These are phyloP conservation scores for Tricholoma saponaceum DNA, from an alignment of 768 basidiomycete genomes.

Conservation along the genomic window DNA sequence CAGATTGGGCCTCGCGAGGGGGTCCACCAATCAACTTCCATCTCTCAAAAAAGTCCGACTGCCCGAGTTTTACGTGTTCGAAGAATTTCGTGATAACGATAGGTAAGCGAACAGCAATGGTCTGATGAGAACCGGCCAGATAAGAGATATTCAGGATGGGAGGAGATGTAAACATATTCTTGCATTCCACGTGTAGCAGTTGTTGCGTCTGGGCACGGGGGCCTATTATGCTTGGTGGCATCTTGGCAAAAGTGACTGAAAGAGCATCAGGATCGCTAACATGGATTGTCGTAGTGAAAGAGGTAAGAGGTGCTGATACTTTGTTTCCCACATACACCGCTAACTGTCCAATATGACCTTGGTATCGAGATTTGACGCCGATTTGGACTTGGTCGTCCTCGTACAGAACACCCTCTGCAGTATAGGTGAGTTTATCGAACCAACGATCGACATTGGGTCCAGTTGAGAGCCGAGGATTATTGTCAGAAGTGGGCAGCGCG, in stretches of 20 bases:
- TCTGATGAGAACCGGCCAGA: conserved; percentile 88
- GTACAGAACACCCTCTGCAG: conserved; percentile 84
- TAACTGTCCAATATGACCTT: conserved; percentile 89
- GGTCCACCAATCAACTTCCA: conserved; percentile 98
- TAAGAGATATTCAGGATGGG: conserved; percentile 88
- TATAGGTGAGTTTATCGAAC: conserved; percentile 81
- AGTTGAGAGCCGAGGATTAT: conserved; percentile 53
- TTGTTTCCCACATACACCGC: conserved; percentile 98
- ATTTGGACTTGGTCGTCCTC: conserved; percentile 96
- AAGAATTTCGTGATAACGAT: conserved; percentile 90
- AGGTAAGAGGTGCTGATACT: conserved; percentile 79
- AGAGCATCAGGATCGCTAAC: conserved; percentile 73
- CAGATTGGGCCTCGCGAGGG: conserved; percentile 84
- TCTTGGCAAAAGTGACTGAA: conserved; percentile 83
- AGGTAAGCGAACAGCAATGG: conserved; percentile 79
- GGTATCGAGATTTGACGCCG: conserved; percentile 94
- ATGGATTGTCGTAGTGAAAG: conserved; percentile 82
- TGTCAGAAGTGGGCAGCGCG: conserved; percentile 10
- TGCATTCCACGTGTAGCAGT: conserved; percentile 92
- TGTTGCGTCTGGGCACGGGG: conserved; percentile 90
- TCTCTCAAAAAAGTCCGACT: conserved; percentile 90
- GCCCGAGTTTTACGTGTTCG: conserved; percentile 83
- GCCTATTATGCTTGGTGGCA: conserved; percentile 77
- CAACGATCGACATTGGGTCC: conserved; percentile 82
- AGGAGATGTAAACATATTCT: conserved; percentile 69